A percentile compares a stretch with the other conserved stretches of the same genome.
These are phyloP conservation scores for Schwanniomyces vanrijiae DNA, from an alignment of 805 yeast genomes.

Conservation along the genomic window DNA sequence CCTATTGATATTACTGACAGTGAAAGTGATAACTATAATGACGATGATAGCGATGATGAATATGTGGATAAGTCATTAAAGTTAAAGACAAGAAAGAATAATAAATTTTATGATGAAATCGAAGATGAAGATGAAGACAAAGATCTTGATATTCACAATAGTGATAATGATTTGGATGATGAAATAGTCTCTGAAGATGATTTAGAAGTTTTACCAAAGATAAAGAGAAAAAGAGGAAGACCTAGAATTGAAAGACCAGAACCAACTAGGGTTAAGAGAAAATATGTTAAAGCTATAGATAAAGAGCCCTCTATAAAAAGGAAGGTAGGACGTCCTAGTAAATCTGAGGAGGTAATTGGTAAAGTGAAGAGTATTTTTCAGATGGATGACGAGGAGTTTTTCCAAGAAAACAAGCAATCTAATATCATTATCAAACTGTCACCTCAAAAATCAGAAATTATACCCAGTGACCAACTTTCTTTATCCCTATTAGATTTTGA, in stretches of 20 bases:
- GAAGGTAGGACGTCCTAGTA: constrained; percentile 29
- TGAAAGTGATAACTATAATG: background rate
- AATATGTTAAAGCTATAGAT: constrained; percentile 15
- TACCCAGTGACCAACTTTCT: background rate
- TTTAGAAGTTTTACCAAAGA: constrained; percentile 13
- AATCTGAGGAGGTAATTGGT: constrained; percentile 21
- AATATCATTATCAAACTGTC: background rate
- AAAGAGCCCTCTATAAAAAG: constrained; percentile 2
- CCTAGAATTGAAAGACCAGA: background rate
- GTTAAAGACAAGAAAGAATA: constrained; percentile 26
- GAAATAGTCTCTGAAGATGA: background rate
- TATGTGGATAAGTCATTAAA: constrained; percentile 5
- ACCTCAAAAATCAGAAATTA: background rate
- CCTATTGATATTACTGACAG: background rate
- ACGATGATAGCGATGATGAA: constrained; percentile 4
- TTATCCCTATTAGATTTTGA: constrained; percentile 13
- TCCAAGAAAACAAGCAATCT: constrained; percentile 16
- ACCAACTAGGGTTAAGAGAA: constrained; percentile 2
- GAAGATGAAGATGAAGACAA: constrained; percentile 7
- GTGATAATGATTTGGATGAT: background rate
- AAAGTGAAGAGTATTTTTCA: constrained; percentile 36
- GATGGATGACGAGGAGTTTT: constrained; percentile 27
- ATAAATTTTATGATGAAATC: constrained; percentile 1
- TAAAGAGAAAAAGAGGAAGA: constrained; percentile 5
- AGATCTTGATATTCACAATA: no score